phyloP scores from a whole-genome alignment of 495 filamentous ascomycete species.

The Saxispiralis lemnorum region DNA sequence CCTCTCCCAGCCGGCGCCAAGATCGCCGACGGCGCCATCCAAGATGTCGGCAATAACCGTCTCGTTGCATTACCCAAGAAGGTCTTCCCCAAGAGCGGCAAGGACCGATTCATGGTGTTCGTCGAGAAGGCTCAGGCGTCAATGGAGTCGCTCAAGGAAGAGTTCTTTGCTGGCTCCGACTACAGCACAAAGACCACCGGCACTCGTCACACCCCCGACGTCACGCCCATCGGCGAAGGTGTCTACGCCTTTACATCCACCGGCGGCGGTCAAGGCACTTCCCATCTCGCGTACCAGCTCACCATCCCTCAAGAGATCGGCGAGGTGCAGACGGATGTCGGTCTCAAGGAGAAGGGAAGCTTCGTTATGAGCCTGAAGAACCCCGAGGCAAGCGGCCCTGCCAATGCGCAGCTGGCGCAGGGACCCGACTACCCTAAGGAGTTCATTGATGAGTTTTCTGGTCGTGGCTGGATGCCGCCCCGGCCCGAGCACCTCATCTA shows the following conservation, averaged over 20 bases:
- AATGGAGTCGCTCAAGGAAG: constrained; percentile 54
- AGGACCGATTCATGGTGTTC: constrained; percentile 64
- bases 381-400: constrained; percentile 47
- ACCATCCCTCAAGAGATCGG: constrained; percentile 57
- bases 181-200: constrained; percentile 67
- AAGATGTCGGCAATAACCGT: constrained; percentile 47
- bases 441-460: constrained; percentile 58
- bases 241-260: constrained; percentile 70
- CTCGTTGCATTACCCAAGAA: constrained; percentile 77
- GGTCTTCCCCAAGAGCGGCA: constrained; percentile 50
- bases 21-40: constrained; percentile 43
- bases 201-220: constrained; percentile 50
- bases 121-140: constrained; percentile 58
- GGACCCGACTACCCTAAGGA: constrained; percentile 55
- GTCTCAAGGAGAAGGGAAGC: constrained; percentile 51
- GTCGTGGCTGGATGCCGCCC: constrained; percentile 55
- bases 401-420: constrained; percentile 44
- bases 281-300: constrained; percentile 66
- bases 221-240: constrained; percentile 63
- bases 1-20: constrained; percentile 54
- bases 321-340: constrained; percentile 61
- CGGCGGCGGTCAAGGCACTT: constrained; percentile 32
- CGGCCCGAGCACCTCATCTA: constrained; percentile 64
- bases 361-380: constrained; percentile 72
- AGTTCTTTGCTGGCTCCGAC: constrained; percentile 45